Percentiles rank a stretch among this genome's conserved stretches.
phyloP scores from a whole-genome alignment of 2,329 filamentous ascomycete genomes.

The Pseudopithomyces chartarum region DNA sequence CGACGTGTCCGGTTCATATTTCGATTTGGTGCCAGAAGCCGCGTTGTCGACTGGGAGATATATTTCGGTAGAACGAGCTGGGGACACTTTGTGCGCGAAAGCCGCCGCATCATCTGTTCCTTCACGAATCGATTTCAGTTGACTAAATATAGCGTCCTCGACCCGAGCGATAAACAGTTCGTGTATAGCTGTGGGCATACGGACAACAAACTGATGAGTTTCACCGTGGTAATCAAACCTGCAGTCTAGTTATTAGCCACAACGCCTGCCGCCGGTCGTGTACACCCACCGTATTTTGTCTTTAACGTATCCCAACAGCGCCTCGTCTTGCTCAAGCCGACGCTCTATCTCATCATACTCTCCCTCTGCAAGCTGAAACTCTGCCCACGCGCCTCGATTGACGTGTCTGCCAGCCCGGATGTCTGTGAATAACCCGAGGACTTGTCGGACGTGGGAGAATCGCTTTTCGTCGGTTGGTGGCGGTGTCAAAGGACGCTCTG shows the following conservation, averaged over 20 bases:
- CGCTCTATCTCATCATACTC: not conserved
- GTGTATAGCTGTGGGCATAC: not conserved
- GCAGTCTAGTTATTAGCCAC: not conserved
- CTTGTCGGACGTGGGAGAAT: not conserved
- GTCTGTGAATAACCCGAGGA: not conserved
- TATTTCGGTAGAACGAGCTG: slow-evolving; percentile 17
- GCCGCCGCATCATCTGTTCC: slow-evolving; percentile 6
- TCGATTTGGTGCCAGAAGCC: slow-evolving; percentile 16
- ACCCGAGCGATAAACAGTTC: not conserved
- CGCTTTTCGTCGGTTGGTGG: not conserved
- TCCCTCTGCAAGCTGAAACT: not conserved
- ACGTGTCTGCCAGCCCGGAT: not conserved
- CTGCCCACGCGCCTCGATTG: not conserved
- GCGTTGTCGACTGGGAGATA: slow-evolving; percentile 4
- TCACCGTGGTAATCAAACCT: too few relatives aligned
- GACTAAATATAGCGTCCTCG: slow-evolving; percentile 16
- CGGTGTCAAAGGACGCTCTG: not conserved
- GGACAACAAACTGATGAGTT: not conserved
- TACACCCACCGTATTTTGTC: not conserved
- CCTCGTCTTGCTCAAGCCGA: not conserved
- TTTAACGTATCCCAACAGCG: not conserved
- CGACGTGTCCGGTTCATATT: slow-evolving; percentile 26
- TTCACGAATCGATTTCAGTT: slow-evolving; percentile 18
- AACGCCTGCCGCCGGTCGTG: not conserved
- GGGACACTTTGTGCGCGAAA: slow-evolving; percentile 18